Evolutionary conservation across 1,139 yeast species (phyloP).

Genomic region (Candida sp.): DNA sequence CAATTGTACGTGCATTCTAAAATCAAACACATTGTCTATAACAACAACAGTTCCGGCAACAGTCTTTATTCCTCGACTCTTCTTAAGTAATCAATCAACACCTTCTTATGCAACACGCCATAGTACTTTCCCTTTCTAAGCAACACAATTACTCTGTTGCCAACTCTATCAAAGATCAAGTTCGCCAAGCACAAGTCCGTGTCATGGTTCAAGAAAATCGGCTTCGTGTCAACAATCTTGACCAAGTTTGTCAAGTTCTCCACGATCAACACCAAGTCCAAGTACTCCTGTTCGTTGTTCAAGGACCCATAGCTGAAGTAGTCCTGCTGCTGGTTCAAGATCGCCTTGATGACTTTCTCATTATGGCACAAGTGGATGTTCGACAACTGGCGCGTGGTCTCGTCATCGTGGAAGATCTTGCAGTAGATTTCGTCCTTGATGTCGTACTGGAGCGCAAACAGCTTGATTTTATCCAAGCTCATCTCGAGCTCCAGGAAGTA

Average conservation of each 20-base stretch:
- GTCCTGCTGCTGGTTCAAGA: constrained; percentile 6
- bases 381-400: constrained; percentile 7
- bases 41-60: neutral
- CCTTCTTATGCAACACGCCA: constrained; percentile 61
- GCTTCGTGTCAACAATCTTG: constrained; percentile 48
- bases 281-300: constrained; percentile 15
- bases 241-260: constrained; percentile 44
- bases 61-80: constrained; percentile 11
- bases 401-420: constrained; percentile 21
- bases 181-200: constrained; percentile 59
- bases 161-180: constrained; percentile 57
- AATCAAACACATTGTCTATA: constrained; percentile 11
- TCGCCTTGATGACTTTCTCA: constrained; percentile 14
- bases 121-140: constrained; percentile 52
- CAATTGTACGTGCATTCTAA: constrained; percentile 14
- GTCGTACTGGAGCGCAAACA: constrained; percentile 29
- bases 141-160: constrained; percentile 56
- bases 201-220: constrained; percentile 52
- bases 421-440: constrained; percentile 38
- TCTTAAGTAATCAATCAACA: constrained; percentile 51
- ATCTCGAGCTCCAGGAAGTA: constrained; percentile 59
- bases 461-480: constrained; percentile 50
- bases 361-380: constrained; percentile 14
- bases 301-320: constrained; percentile 30
- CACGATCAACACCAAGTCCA: constrained; percentile 20